Evolutionary conservation across 768 basidiomycete species (phyloP).

Genomic region (Trametes sanguinea): DNA sequence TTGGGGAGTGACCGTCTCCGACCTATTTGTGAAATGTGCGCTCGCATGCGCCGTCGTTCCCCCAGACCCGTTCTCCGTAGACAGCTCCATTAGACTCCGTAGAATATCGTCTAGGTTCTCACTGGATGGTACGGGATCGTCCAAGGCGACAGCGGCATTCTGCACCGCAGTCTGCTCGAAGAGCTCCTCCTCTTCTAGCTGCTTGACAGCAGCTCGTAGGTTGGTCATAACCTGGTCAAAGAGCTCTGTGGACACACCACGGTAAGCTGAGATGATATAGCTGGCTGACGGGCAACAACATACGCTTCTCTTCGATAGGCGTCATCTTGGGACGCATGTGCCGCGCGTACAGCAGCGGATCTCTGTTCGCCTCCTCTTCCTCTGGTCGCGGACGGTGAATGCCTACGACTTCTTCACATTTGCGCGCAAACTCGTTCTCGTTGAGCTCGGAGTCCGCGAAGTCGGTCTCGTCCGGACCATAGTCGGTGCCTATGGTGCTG

Average conservation of each 20-base stretch:
- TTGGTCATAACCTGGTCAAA: slow-evolving; percentile 41
- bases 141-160: slow-evolving; percentile 36
- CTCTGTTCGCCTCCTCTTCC: slow-evolving; percentile 37
- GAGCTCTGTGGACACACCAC: slow-evolving; percentile 31
- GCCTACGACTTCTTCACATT: slow-evolving; percentile 37
- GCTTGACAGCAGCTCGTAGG: slow-evolving; percentile 39
- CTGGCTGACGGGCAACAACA: background rate
- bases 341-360: slow-evolving; percentile 38
- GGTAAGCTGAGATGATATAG: slow-evolving; percentile 5
- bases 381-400: slow-evolving; percentile 40
- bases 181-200: slow-evolving; percentile 47
- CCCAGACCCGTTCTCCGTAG: background rate
- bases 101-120: slow-evolving; percentile 43
- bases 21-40: slow-evolving; percentile 6
- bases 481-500: slow-evolving; percentile 49
- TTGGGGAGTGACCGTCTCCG: slow-evolving; percentile 19
- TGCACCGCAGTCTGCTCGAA: slow-evolving; percentile 43
- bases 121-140: slow-evolving; percentile 39
- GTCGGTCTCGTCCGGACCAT: slow-evolving; percentile 47
- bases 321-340: slow-evolving; percentile 26
- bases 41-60: background rate
- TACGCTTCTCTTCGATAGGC: slow-evolving; percentile 43
- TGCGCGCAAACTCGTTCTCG: slow-evolving; percentile 40
- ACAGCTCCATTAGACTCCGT: slow-evolving; percentile 40
- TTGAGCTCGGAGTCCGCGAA: slow-evolving; percentile 42